A percentile compares a stretch with the other conserved stretches of the same genome.
Conservation (phyloP, 1,139 yeast genomes). For the Diutina rugosa region DNA sequence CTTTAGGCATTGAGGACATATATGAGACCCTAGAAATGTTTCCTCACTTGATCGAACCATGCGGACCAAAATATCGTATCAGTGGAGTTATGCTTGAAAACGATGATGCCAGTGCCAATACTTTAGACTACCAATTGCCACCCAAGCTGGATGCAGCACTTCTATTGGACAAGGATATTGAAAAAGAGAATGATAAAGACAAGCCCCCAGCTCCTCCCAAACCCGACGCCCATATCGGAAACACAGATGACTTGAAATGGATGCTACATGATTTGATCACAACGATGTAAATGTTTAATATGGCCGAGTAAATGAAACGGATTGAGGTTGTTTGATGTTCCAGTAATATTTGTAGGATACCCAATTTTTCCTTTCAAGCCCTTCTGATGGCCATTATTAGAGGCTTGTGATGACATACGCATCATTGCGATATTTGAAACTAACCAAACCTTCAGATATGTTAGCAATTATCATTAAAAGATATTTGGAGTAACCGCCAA, state of each 20-base stretch:
- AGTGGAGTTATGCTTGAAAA: constrained; percentile 42
- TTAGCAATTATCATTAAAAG: too few species aligned
- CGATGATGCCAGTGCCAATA: constrained; percentile 26
- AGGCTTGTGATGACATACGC: not conserved
- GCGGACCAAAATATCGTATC: constrained; percentile 45
- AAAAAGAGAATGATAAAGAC: not conserved
- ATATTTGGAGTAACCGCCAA: not conserved
- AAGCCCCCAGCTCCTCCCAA: not conserved
- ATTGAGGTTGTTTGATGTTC: too few species aligned
- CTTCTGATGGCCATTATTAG: not conserved
- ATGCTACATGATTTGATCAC: constrained; percentile 43
- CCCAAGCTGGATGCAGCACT: constrained; percentile 13
- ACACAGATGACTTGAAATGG: constrained; percentile 61
- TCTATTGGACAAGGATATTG: not conserved
- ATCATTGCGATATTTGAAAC: not conserved
- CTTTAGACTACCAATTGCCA: constrained; percentile 31
- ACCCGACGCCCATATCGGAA: constrained; percentile 32
- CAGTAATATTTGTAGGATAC: too few species aligned
- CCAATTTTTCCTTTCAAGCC: too few species aligned
- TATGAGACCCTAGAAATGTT: constrained; percentile 48
- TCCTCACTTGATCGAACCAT: constrained; percentile 58
- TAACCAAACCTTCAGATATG: not conserved
- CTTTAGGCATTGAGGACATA: constrained; percentile 53
- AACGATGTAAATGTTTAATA: not conserved
- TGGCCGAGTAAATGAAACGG: too few species aligned